These are phyloP conservation scores for Achaetomiella virescens DNA, from an alignment of 495 filamentous ascomycete genomes.

Conservation along the genomic window DNA sequence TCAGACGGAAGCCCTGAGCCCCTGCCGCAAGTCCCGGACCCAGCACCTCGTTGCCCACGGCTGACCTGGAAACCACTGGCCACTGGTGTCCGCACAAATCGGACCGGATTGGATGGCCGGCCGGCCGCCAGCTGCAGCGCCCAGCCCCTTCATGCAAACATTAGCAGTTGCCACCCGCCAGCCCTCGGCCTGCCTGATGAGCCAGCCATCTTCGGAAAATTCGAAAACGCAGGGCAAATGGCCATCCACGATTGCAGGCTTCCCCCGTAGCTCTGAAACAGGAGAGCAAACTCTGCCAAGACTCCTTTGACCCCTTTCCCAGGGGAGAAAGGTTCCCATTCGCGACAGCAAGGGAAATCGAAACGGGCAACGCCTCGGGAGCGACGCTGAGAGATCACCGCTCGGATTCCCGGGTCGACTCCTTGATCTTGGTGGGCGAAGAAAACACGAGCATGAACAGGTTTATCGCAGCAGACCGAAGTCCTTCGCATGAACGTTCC, in stretches of 20 bases:
- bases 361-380: neutral
- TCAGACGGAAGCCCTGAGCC: neutral
- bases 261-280: slow-evolving; percentile 9
- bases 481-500: neutral
- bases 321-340: neutral
- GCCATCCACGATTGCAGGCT: neutral
- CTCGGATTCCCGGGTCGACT: neutral
- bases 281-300: neutral
- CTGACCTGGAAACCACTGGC: neutral
- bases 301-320: neutral
- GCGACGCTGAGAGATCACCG: slow-evolving; percentile 7
- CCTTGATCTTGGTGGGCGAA: neutral
- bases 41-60: neutral
- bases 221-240: neutral
- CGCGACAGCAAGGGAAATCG: neutral
- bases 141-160: neutral
- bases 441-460: neutral
- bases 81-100: too few species aligned
- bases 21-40: slow-evolving; percentile 1
- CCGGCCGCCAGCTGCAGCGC: neutral
- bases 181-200: neutral
- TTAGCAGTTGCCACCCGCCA: neutral
- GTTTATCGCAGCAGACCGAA: neutral
- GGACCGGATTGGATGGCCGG: neutral
- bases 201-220: neutral